Conservation (phyloP, 768 basidiomycete genomes). For the Leucogyrophana mollusca region DNA sequence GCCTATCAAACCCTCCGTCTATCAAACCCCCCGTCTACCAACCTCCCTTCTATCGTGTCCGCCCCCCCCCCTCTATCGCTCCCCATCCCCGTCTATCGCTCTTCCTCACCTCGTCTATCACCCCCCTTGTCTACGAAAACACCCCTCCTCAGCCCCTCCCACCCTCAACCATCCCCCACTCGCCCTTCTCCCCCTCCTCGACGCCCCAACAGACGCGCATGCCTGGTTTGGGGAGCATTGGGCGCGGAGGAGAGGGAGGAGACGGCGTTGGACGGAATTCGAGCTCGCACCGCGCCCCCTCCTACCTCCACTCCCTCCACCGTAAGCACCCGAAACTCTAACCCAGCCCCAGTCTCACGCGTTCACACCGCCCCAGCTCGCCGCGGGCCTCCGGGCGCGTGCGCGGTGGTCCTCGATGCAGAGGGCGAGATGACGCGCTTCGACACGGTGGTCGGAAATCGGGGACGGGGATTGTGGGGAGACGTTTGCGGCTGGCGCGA, state of each 20-base stretch:
- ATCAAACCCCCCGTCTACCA: no score
- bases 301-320: no score
- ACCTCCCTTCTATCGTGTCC: no score
- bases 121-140: no score
- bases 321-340: constrained; percentile 8
- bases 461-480: constrained; percentile 67
- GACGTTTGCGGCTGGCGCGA: constrained; percentile 52
- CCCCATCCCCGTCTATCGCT: no score
- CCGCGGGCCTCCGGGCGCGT: constrained; percentile 28
- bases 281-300: constrained; percentile 2
- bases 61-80: no score
- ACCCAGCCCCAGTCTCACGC: not conserved
- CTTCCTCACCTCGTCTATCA: no score
- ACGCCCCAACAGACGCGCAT: constrained; percentile 41
- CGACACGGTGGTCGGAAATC: constrained; percentile 58
- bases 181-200: constrained; percentile 34
- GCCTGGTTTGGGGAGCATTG: constrained; percentile 38
- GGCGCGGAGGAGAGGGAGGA: constrained; percentile 1
- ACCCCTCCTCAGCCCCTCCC: constrained; percentile 8
- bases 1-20: no score
- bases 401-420: constrained; percentile 40
- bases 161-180: constrained; percentile 6
- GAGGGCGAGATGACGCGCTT: constrained; percentile 54
- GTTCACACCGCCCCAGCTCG: constrained; percentile 11
- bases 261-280: constrained; percentile 5